phyloP scores from a whole-genome alignment of 805 yeast genomes.

The Cyberlindnera mrakii region DNA sequence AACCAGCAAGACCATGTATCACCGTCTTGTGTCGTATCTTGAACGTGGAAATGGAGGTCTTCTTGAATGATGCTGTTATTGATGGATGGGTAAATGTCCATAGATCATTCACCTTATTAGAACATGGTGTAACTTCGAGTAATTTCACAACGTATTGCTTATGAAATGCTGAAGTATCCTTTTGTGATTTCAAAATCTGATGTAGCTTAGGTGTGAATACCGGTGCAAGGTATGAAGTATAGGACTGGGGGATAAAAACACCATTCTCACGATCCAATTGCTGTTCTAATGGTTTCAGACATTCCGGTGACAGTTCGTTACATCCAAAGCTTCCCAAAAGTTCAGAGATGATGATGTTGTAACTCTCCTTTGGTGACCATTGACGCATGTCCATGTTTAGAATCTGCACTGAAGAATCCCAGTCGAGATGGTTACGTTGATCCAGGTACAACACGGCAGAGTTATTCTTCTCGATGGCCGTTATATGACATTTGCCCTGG shows the following conservation, averaged over 20 bases:
- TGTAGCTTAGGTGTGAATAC: conserved; percentile 51
- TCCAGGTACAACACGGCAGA: conserved; percentile 48
- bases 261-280: conserved; percentile 37
- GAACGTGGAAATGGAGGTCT: conserved; percentile 31
- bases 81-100: conserved; percentile 63
- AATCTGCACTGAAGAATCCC: conserved; percentile 49
- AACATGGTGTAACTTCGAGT: conserved; percentile 37
- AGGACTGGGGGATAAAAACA: conserved; percentile 55
- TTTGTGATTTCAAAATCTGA: conserved; percentile 24
- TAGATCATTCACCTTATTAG: conserved; percentile 40
- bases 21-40: conserved; percentile 43
- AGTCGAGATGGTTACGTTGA: conserved; percentile 41
- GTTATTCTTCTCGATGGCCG: conserved; percentile 70
- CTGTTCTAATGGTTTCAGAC: conserved; percentile 41
- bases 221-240: conserved; percentile 61
- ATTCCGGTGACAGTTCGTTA: conserved; percentile 86
- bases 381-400: conserved; percentile 53
- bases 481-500: conserved; percentile 26
- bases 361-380: conserved; percentile 36
- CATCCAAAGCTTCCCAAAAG: conserved; percentile 89
- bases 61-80: conserved; percentile 40
- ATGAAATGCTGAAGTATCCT: conserved; percentile 33
- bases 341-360: conserved; percentile 70
- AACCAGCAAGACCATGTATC: conserved; percentile 73
- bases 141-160: conserved; percentile 40